A percentile compares a stretch with the other conserved stretches of the same genome.
Conservation (phyloP, 805 yeast species). For the Starmerella tilneyi region DNA sequence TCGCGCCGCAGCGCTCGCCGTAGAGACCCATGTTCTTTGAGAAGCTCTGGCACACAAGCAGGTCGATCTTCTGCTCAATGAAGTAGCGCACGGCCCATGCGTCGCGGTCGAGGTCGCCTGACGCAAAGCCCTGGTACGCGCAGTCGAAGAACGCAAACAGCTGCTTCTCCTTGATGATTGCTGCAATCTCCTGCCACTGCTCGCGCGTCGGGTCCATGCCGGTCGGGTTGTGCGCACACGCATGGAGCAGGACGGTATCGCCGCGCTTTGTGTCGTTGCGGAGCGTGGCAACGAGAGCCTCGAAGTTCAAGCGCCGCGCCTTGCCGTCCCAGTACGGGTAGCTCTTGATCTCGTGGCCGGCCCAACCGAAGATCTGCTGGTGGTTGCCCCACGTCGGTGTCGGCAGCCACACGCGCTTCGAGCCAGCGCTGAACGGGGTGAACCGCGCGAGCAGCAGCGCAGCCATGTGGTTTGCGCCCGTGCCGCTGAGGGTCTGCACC, state of each 20-base stretch:
- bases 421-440: conserved; percentile 29
- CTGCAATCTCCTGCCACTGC: conserved; percentile 67
- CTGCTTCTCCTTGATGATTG: conserved; percentile 46
- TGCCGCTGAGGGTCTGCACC: conserved; percentile 73
- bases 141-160: conserved; percentile 84
- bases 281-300: conserved; percentile 56
- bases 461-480: conserved; percentile 85
- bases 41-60: conserved; percentile 83
- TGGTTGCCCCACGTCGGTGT: conserved; percentile 99
- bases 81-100: conserved; percentile 67
- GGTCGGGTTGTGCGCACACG: conserved; percentile 97
- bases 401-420: conserved; percentile 53
- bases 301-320: conserved; percentile 59
- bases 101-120: conserved; percentile 74
- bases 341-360: conserved; percentile 54
- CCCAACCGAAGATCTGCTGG: conserved; percentile 61
- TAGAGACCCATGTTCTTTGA: conserved; percentile 95
- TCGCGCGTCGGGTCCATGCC: conserved; percentile 83
- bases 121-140: conserved; percentile 96
- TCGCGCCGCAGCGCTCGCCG: conserved; percentile 94
- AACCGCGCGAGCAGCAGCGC: conserved; percentile 56
- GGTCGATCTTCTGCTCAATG: conserved; percentile 43
- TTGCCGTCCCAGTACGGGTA: conserved; percentile 82
- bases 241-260: conserved; percentile 73
- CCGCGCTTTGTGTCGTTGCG: conserved; percentile 54